phyloP scores from a whole-genome alignment of 2,329 filamentous ascomycete genomes.

The Neurospora crassa region DNA sequence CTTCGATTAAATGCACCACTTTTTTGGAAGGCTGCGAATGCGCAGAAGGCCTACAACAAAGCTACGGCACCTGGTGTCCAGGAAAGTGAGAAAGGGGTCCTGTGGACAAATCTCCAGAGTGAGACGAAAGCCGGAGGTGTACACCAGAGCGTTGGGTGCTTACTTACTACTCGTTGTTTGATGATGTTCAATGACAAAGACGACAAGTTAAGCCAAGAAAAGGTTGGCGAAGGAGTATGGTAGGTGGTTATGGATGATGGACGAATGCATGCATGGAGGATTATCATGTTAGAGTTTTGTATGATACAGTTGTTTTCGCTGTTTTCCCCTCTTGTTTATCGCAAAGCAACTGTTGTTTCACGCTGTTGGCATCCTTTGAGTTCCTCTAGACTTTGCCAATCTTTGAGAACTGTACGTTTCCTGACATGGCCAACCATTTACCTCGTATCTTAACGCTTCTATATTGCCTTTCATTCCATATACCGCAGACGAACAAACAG shows the following conservation, averaged over 20 bases:
- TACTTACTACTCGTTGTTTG: slow-evolving; percentile 16
- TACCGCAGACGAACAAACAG: neutral
- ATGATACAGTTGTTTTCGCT: neutral
- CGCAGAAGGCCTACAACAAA: neutral
- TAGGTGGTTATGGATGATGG: neutral
- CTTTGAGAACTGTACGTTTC: neutral
- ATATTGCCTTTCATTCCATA: neutral
- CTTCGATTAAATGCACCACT: slow-evolving; percentile 58
- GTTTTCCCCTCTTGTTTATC: neutral
- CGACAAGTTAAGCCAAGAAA: neutral
- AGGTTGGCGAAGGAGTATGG: neutral
- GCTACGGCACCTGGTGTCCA: neutral
- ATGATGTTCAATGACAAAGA: neutral
- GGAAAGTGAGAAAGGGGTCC: neutral
- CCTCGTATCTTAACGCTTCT: neutral
- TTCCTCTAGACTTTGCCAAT: neutral
- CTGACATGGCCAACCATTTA: neutral
- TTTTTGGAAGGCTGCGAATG: neutral
- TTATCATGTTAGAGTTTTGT: neutral
- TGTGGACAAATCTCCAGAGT: neutral
- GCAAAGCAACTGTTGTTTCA: neutral
- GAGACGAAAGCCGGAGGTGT: neutral
- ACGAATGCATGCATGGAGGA: neutral
- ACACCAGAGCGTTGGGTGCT: slow-evolving; percentile 6
- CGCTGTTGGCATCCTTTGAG: neutral